A percentile compares a stretch with the other conserved stretches of the same genome.
phyloP scores from a whole-genome alignment of 441 rosid genomes.

The Populus hybrid region DNA sequence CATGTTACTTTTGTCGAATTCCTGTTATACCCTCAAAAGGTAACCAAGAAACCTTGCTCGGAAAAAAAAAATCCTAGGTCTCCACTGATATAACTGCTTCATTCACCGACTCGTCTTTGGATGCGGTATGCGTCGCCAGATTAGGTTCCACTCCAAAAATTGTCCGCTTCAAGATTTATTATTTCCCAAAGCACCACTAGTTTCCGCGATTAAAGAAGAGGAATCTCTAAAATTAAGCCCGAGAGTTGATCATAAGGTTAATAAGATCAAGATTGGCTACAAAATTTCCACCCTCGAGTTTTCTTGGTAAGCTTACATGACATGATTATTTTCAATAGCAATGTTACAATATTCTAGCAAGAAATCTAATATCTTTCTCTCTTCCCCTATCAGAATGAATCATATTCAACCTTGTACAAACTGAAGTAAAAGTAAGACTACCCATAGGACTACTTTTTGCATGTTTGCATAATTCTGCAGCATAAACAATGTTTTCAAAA shows the following conservation, averaged over 20 bases:
- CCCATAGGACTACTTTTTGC: too few relatives aligned
- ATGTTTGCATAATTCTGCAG: too few relatives aligned
- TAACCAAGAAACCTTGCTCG: background rate
- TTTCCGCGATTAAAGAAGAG: background rate
- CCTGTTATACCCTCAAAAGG: background rate
- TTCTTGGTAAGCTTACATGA: background rate
- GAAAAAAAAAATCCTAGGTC: background rate
- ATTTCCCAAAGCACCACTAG: background rate
- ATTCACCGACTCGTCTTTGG: background rate
- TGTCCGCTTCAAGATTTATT: background rate
- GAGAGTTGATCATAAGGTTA: background rate
- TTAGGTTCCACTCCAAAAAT: background rate
- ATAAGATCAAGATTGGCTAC: background rate
- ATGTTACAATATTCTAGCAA: background rate
- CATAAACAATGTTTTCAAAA: too few relatives aligned
- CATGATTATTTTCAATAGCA: background rate
- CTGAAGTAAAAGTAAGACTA: background rate
- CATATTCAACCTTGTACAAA: background rate
- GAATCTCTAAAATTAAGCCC: background rate
- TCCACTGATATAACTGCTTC: background rate
- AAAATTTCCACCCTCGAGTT: slow-evolving; percentile 17
- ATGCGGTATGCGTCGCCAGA: background rate
- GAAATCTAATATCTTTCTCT: background rate
- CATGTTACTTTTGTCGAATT: background rate
- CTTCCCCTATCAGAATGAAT: background rate